Evolutionary conservation across 1,284 basidiomycete species (phyloP), one percentile per base, ranked within the genome.

Genomic region (Pterula multifida): DNA sequence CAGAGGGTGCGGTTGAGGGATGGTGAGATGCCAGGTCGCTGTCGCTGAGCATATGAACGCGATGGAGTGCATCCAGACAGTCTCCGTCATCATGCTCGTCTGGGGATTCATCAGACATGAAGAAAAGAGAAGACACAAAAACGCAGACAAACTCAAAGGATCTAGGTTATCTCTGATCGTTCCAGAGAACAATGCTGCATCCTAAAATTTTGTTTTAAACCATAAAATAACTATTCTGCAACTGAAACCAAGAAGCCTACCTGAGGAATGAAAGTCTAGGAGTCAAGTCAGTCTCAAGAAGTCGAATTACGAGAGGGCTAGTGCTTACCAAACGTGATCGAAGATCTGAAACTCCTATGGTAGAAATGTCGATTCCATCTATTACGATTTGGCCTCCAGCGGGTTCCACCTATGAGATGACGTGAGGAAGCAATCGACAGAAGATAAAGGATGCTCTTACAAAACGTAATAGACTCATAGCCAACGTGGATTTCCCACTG

Each of bases 101-200:
- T 47, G 12, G 9, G 19, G 23, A 13, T 4, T 19, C 4, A 13
- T 24, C 26, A 11, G 26, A 19, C 6, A 6, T 32, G 28, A 32
- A 32, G 28, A 15, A 15, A 32, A 6, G 28, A 32, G 6, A 15
- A 6, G 28, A 6, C 28, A 6, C 15, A 32, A 15, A 15, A 15
- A 32, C 28, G 11, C 9, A 44, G 11, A 24, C 39, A 9, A 11
- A 47, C 45, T 70, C 56, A 86, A 75, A 0, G 87, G 86, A 59
- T 90, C 87, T 12, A 90, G 64, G 58, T 89, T 89, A 58, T 82
- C 84, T 28, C 84, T 71, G 24, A 95, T 75, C 0, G 87, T 91
- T 0, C 90, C 90, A n/a, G 78, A 78, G 65, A 93, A 93, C 2
- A 92, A 68, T 0, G 89, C 81, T 1, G 89, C 85, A 54, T 92